phyloP scores from a whole-genome alignment of 148 eudicot genomes.

The Pharnaceum exiguum region DNA sequence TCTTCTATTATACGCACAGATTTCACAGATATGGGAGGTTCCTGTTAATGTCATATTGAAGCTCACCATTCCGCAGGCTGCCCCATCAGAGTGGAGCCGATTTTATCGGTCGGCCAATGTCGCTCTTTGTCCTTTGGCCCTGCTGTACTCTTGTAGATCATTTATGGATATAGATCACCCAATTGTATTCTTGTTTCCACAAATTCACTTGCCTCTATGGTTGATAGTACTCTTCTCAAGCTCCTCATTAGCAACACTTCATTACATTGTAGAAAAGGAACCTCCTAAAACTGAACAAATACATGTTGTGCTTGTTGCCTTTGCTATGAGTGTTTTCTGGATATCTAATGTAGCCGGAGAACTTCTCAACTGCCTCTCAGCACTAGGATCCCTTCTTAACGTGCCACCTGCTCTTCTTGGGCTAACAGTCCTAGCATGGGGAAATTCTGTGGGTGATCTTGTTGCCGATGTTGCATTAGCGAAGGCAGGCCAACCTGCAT shows the following conservation, averaged over 20 bases:
- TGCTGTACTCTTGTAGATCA: constrained; percentile 77
- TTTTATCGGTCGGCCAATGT: constrained; percentile 84
- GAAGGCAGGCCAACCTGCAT: constrained; percentile 91
- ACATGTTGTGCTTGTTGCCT: constrained; percentile 49
- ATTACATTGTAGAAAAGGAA: constrained; percentile 64
- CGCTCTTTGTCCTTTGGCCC: constrained; percentile 76
- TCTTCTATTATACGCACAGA: constrained; percentile 33
- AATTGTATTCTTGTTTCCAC: constrained; percentile 51
- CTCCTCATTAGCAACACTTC: constrained; percentile 68
- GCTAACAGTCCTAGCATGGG: constrained; percentile 92
- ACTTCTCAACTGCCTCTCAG: constrained; percentile 82
- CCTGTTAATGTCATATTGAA: constrained; percentile 73
- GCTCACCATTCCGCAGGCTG: constrained; percentile 74
- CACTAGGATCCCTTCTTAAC: constrained; percentile 60
- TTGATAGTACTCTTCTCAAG: constrained; percentile 51
- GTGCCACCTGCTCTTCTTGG: constrained; percentile 79
- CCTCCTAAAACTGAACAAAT: constrained; percentile 83
- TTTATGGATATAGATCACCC: constrained; percentile 71
- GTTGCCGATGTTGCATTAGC: constrained; percentile 98
- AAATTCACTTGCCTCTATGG: constrained; percentile 77
- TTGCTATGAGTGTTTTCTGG: constrained; percentile 96
- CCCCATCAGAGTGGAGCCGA: constrained; percentile 80
- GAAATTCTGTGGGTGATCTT: constrained; percentile 92
- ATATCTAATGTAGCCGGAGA: constrained; percentile 86
- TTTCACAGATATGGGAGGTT: constrained; percentile 68